A percentile compares a stretch with the other conserved stretches of the same genome.
These are phyloP conservation scores for Galerina marginata DNA, from an alignment of 768 basidiomycete species.

Conservation along the genomic window DNA sequence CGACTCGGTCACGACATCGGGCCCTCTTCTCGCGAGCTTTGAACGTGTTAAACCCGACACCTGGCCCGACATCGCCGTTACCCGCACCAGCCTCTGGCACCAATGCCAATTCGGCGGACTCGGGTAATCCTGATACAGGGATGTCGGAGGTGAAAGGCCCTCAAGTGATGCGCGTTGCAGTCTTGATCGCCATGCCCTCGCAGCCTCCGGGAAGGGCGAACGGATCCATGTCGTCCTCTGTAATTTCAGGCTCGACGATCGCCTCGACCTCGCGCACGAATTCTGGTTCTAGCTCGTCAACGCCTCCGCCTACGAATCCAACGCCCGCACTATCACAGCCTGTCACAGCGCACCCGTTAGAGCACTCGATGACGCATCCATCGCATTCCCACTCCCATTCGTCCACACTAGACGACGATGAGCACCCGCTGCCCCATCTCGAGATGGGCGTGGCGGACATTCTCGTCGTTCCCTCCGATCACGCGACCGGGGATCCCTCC, in stretches of 20 bases:
- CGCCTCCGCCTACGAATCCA: not conserved
- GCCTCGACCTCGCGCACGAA: not conserved
- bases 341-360: no score
- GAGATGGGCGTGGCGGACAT: conserved; percentile 39
- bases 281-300: not conserved
- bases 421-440: conserved; percentile 33
- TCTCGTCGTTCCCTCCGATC: conserved; percentile 17
- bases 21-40: conserved; percentile 19
- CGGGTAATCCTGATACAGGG: not conserved
- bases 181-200: conserved; percentile 41
- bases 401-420: conserved; percentile 12
- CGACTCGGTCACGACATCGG: conserved; percentile 9
- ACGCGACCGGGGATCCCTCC: not conserved
- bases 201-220: conserved; percentile 5
- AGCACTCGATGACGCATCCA: no score
- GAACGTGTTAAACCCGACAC: conserved; percentile 25
- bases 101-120: conserved; percentile 7
- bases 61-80: conserved; percentile 22
- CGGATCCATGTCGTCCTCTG: not conserved
- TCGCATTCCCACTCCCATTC: not conserved
- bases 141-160: conserved; percentile 21
- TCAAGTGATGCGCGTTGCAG: conserved; percentile 31
- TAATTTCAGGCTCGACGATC: not conserved
- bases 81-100: conserved; percentile 15
- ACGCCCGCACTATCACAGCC: not conserved